Evolutionary conservation across 192 early-diverging fungal species (phyloP).

Genomic region (Podila epicladia): DNA sequence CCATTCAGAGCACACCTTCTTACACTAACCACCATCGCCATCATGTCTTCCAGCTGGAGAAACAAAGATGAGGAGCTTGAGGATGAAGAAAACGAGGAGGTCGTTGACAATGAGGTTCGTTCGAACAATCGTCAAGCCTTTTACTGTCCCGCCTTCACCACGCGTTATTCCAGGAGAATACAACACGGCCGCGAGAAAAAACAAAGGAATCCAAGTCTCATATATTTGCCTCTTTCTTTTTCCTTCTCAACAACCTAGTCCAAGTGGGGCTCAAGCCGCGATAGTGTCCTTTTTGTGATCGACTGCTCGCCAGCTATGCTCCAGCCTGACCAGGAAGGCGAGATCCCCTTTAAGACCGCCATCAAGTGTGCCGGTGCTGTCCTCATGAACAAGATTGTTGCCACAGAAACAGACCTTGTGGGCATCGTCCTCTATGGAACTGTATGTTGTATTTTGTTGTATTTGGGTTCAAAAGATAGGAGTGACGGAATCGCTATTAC

Average conservation of each 20-base stretch:
- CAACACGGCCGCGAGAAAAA: background rate
- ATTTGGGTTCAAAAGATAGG: too few relatives aligned
- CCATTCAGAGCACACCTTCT: background rate
- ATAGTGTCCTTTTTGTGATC: slow-evolving; percentile 63
- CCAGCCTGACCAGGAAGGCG: slow-evolving; percentile 26
- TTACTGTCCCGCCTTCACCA: background rate
- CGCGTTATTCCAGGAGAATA: background rate
- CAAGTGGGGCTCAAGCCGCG: slow-evolving; percentile 50
- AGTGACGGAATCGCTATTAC: background rate
- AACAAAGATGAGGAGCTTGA: slow-evolving; percentile 34
- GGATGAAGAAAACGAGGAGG: slow-evolving; percentile 50
- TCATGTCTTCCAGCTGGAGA: slow-evolving; percentile 42
- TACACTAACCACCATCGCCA: background rate
- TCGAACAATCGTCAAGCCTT: background rate
- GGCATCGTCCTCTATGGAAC: slow-evolving; percentile 61
- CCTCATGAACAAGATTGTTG: slow-evolving; percentile 56
- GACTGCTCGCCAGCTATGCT: slow-evolving; percentile 60
- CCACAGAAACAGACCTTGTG: slow-evolving; percentile 50
- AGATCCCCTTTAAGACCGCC: slow-evolving; percentile 54
- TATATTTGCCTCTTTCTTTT: background rate
- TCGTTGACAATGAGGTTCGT: slow-evolving; percentile 49
- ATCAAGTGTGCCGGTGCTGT: slow-evolving; percentile 51
- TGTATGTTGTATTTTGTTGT: slow-evolving; percentile 46
- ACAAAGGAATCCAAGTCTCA: background rate
- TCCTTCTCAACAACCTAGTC: background rate